These are phyloP conservation scores for Penicillium sp. DNA, from an alignment of 2,329 filamentous ascomycete genomes.

Conservation along the genomic window DNA sequence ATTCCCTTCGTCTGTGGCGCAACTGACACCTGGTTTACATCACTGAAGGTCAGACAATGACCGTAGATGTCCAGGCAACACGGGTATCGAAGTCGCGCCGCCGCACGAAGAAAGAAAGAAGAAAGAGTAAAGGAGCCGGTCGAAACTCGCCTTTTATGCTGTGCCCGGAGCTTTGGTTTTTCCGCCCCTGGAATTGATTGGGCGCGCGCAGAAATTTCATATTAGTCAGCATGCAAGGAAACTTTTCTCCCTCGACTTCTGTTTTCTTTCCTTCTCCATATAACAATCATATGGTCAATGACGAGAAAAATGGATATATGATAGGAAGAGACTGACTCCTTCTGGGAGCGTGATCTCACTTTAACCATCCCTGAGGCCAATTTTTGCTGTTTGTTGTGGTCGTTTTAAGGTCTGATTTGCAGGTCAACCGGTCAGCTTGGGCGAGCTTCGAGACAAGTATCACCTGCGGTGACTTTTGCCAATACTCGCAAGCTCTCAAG, in stretches of 20 bases:
- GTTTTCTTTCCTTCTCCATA: slow-evolving; percentile 23
- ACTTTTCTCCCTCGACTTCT: slow-evolving; percentile 12
- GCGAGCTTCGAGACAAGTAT: neutral
- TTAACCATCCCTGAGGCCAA: slow-evolving; percentile 46
- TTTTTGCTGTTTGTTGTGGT: slow-evolving; percentile 9
- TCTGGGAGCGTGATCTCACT: slow-evolving; percentile 43
- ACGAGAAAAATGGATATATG: slow-evolving; percentile 48
- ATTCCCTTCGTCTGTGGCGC: slow-evolving; percentile 78
- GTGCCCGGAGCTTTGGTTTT: slow-evolving; percentile 13
- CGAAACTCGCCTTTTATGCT: slow-evolving; percentile 22
- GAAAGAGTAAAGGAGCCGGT: slow-evolving; percentile 36
- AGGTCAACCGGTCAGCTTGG: neutral
- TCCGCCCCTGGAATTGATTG: slow-evolving; percentile 8
- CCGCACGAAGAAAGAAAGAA: slow-evolving; percentile 74
- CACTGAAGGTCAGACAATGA: slow-evolving; percentile 36
- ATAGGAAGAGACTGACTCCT: slow-evolving; percentile 54
- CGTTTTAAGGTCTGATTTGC: neutral
- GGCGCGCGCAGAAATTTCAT: slow-evolving; percentile 1
- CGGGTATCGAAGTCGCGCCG: slow-evolving; percentile 73
- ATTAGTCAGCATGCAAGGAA: slow-evolving; percentile 16
- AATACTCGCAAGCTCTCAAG: neutral
- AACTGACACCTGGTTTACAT: slow-evolving; percentile 71
- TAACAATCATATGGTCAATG: slow-evolving; percentile 39
- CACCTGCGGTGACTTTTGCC: neutral
- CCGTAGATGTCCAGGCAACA: slow-evolving; percentile 73